A percentile compares a stretch with the other conserved stretches of the same genome.
phyloP scores from a whole-genome alignment of 1,284 basidiomycete species.

The Pseudozyma pruni region DNA sequence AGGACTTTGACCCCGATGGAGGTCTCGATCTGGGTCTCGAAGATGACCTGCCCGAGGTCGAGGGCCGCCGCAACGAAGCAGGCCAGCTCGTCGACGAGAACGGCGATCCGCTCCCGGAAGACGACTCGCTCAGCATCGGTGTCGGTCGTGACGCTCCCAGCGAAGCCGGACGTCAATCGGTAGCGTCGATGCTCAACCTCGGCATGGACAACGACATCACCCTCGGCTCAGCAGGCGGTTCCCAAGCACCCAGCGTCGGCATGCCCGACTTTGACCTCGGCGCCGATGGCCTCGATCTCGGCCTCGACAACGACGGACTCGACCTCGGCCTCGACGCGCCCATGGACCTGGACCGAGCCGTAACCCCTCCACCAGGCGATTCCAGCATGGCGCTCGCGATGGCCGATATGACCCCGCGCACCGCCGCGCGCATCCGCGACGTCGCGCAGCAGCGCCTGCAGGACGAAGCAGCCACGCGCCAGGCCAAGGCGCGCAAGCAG shows the following conservation, averaged over 20 bases:
- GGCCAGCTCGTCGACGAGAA: conserved; percentile 54
- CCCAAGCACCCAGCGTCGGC: conserved; percentile 42
- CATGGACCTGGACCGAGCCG: conserved; percentile 37
- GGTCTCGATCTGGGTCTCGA: conserved; percentile 69
- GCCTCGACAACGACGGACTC: conserved; percentile 67
- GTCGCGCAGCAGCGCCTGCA: conserved; percentile 51
- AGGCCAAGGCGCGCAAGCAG: conserved; percentile 67
- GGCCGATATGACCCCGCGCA: conserved; percentile 72
- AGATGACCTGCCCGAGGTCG: conserved; percentile 69
- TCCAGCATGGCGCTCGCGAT: conserved; percentile 54
- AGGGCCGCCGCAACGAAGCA: conserved; percentile 41
- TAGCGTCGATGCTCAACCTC: conserved; percentile 48
- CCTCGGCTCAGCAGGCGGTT: conserved; percentile 39
- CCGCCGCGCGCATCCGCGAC: conserved; percentile 68
- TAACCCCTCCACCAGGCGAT: conserved; percentile 46
- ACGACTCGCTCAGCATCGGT: conserved; percentile 61
- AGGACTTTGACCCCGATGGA: conserved; percentile 60
- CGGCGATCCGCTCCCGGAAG: conserved; percentile 67
- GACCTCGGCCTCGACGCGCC: conserved; percentile 37
- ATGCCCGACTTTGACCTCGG: conserved; percentile 46
- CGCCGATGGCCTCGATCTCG: conserved; percentile 74
- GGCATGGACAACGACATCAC: conserved; percentile 45
- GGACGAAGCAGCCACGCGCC: conserved; percentile 48
- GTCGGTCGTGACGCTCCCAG: conserved; percentile 62
- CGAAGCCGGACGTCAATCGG: conserved; percentile 45